These are phyloP conservation scores for Pistacia atlantica DNA, from an alignment of 345 rosid species.

Conservation along the genomic window DNA sequence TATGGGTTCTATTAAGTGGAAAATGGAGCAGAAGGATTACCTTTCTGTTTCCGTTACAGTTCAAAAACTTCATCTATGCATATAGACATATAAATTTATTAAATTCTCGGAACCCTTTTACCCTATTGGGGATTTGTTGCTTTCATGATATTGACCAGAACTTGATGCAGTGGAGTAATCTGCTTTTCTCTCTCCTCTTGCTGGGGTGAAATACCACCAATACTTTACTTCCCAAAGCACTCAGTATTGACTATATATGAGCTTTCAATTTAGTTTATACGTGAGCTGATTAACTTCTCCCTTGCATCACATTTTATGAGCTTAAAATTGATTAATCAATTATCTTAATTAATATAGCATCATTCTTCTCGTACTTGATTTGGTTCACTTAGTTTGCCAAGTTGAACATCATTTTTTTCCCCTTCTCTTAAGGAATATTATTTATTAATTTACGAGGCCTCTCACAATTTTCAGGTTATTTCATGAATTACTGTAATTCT, in stretches of 20 bases:
- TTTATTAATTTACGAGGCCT: background rate
- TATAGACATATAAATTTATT: no score
- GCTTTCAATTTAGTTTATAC: no score
- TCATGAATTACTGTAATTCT: slow-evolving; percentile 19
- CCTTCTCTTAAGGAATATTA: no score
- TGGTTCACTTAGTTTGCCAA: background rate
- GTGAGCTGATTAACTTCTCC: no score
- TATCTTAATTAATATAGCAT: background rate
- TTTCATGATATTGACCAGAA: background rate
- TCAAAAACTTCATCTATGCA: background rate
- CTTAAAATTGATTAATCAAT: no score
- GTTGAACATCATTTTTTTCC: background rate
- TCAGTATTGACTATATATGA: no score
- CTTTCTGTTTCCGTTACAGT: no score
- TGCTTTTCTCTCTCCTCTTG: no score
- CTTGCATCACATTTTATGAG: no score
- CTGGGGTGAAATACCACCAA: no score
- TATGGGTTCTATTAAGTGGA: background rate
- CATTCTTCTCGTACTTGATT: background rate
- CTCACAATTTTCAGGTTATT: slow-evolving; percentile 19
- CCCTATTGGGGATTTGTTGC: background rate
- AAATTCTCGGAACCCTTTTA: background rate
- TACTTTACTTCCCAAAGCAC: no score
- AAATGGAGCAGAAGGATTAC: background rate
- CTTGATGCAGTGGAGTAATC: background rate